Evolutionary conservation across 2,329 filamentous ascomycete species (phyloP), one percentile per base, ranked within the genome.

Genomic region (Calonectria multiphialidica): DNA sequence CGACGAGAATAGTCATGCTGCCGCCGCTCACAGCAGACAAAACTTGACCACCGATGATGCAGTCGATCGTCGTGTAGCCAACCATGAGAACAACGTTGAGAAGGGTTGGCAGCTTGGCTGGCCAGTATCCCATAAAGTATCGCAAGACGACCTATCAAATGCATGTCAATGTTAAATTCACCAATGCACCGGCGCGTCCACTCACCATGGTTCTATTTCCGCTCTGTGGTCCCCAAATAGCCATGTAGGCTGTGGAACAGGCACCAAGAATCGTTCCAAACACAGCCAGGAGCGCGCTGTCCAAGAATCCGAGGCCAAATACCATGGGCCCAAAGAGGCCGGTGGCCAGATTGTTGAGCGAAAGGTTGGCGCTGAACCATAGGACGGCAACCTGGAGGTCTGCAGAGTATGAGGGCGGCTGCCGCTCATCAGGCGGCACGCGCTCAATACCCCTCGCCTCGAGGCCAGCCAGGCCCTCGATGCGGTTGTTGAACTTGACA

Each of bases 191-290:
- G 18, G 16, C 2, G 4, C 4, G 18, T 47, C 6, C 18, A 66
- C 76, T 67, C 21, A 82, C 93, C 92, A 96, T 95, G 80, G 95
- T 94, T 67, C 94, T 90, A 74, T 95, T 86, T 5, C 94, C 94
- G 75, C 95, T 95, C 10, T 86, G 85, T 3, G 94, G 92, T 3
- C 94, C 94, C 79, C 95, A 95, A 21, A 91, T 94, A 2, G 92
- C 93, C 86, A 95, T 95, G 83, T 93, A 95, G 80, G 90, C 93
- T 18, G 95, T 93, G 0, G 93, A 92, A 61, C 92, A 80, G 61
- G 93, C 88, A n/a, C 92, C 93, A 12, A 96, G 85, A 5, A 95
- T 80, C 78, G 95, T 96, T 85, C 96, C 90, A 84, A 95, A 94
- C 65, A 96, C 82, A 71, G 94, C 92, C 37, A 92, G 89, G 55